Conservation (phyloP, 208 protist species). For the Phytomonas francai region DNA sequence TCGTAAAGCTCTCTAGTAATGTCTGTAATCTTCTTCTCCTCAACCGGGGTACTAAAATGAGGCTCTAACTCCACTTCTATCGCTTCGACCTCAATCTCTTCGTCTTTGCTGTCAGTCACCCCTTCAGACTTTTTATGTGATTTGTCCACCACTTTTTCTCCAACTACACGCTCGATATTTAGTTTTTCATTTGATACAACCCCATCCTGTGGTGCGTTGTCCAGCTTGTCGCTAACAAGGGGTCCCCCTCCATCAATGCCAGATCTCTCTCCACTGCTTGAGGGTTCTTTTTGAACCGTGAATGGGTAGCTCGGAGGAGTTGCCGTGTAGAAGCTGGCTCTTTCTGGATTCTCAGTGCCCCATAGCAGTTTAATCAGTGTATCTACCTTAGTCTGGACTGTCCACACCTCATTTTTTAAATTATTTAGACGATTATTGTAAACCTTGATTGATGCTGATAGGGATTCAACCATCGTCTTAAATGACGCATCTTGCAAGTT, state of each 20-base stretch:
- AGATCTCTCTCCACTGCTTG: slow-evolving; percentile 46
- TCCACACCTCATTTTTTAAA: slow-evolving; percentile 77
- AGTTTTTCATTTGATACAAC: not conserved
- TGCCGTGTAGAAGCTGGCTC: slow-evolving; percentile 49
- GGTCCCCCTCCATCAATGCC: not conserved
- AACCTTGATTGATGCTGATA: slow-evolving; percentile 77
- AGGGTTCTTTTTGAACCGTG: slow-evolving; percentile 55
- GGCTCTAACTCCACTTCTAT: slow-evolving; percentile 81
- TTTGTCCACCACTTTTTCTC: slow-evolving; percentile 37
- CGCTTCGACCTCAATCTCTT: slow-evolving; percentile 79
- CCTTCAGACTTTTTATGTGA: not conserved
- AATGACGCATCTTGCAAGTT: slow-evolving; percentile 58
- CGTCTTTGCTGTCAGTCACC: slow-evolving; percentile 12
- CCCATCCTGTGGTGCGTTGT: not conserved
- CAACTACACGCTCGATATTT: slow-evolving; percentile 60
- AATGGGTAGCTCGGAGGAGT: slow-evolving; percentile 17
- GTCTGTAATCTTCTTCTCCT: slow-evolving; percentile 80
- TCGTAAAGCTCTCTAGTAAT: slow-evolving; percentile 88
- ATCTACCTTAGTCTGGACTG: slow-evolving; percentile 72
- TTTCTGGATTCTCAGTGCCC: slow-evolving; percentile 62
- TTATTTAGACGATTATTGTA: slow-evolving; percentile 78
- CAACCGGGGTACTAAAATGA: slow-evolving; percentile 27
- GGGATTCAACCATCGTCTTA: slow-evolving; percentile 63
- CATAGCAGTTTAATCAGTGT: slow-evolving; percentile 73
- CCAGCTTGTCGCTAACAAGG: not conserved